Conservation (phyloP, 1,284 basidiomycete genomes). For the Irpex sp. region DNA sequence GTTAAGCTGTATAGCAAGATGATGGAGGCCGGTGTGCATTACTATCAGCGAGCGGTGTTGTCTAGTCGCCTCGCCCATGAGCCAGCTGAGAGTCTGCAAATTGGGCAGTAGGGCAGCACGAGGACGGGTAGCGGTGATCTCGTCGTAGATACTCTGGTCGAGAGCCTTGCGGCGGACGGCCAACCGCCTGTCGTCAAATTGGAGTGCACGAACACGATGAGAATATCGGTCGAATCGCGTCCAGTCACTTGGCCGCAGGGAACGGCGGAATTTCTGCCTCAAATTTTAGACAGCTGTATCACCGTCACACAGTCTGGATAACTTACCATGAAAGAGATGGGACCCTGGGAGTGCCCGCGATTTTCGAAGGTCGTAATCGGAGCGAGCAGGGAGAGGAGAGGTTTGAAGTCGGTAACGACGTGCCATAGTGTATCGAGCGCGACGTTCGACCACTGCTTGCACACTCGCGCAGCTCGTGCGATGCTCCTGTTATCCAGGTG, state of each 20-base stretch:
- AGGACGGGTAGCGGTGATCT: conserved; percentile 48
- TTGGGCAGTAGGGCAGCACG: conserved; percentile 51
- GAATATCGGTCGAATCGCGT: conserved; percentile 50
- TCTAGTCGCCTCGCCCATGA: conserved; percentile 17
- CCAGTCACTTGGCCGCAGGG: conserved; percentile 50
- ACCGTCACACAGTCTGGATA: too few species aligned
- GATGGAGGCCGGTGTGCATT: conserved; percentile 35
- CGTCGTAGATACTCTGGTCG: conserved; percentile 37
- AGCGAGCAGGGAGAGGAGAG: conserved; percentile 44
- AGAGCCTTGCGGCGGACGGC: conserved; percentile 14
- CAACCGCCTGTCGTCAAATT: conserved; percentile 18
- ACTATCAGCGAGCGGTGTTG: conserved; percentile 34
- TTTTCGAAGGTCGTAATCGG: conserved; percentile 29
- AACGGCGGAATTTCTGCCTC: conserved; percentile 37
- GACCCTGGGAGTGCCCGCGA: conserved; percentile 2
- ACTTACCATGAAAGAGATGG: neutral
- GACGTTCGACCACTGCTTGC: conserved; percentile 25
- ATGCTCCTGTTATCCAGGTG: conserved; percentile 24
- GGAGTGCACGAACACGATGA: conserved; percentile 41
- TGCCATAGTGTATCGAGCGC: conserved; percentile 26
- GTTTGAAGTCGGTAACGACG: conserved; percentile 32
- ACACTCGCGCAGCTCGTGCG: conserved; percentile 22
- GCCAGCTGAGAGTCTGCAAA: conserved; percentile 44
- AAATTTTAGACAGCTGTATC: neutral
- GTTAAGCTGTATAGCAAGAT: conserved; percentile 29